phyloP scores from a whole-genome alignment of 768 basidiomycete species.

The Hygrophoropsis aurantiaca region DNA sequence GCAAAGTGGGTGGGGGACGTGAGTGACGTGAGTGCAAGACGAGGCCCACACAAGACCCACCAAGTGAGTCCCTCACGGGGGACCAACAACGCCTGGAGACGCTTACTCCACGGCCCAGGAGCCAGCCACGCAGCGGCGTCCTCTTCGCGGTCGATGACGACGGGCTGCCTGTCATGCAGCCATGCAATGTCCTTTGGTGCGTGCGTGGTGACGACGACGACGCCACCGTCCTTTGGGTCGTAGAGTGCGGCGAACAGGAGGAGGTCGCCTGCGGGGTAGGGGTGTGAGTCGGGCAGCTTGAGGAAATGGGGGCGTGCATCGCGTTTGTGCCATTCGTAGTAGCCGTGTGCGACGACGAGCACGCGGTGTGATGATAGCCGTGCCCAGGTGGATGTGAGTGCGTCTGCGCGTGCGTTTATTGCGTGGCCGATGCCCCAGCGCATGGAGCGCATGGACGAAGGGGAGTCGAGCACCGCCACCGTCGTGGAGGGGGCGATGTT shows the following conservation, averaged over 20 bases:
- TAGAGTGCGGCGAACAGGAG: slow-evolving; percentile 91
- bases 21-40: too few species aligned
- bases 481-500: slow-evolving; percentile 84
- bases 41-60: too few species aligned
- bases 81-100: slow-evolving; percentile 57
- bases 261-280: slow-evolving; percentile 57
- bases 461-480: slow-evolving; percentile 69
- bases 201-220: slow-evolving; percentile 85
- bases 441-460: slow-evolving; percentile 67
- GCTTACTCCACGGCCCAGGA: slow-evolving; percentile 59
- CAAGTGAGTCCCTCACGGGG: slow-evolving; percentile 72
- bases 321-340: slow-evolving; percentile 94
- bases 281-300: slow-evolving; percentile 83
- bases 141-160: slow-evolving; percentile 64
- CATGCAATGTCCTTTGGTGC: slow-evolving; percentile 70
- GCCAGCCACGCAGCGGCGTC: slow-evolving; percentile 76
- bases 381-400: slow-evolving; percentile 66
- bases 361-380: slow-evolving; percentile 84
- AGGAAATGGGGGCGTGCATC: too few species aligned
- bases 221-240: too few species aligned
- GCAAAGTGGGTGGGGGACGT: background rate
- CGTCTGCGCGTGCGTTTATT: slow-evolving; percentile 89
- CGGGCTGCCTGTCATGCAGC: slow-evolving; percentile 91
- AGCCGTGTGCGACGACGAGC: slow-evolving; percentile 81
- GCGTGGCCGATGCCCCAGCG: slow-evolving; percentile 90